phyloP scores from a whole-genome alignment of 2,329 filamentous ascomycete species.

The Elsinoe ampelina region DNA sequence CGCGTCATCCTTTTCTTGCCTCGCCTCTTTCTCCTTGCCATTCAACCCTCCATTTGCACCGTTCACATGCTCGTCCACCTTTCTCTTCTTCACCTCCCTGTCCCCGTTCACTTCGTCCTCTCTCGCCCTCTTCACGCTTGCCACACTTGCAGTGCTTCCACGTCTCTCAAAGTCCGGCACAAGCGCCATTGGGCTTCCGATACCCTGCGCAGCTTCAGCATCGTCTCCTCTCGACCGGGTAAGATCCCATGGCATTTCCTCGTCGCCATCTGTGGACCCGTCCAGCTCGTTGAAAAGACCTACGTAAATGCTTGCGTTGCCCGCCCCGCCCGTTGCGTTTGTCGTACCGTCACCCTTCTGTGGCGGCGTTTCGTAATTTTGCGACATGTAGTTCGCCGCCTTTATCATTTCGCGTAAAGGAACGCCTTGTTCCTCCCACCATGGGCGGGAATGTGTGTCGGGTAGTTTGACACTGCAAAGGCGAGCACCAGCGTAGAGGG shows the following conservation, averaged over 20 bases:
- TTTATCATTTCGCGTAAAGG: conserved; percentile 59
- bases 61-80: conserved; percentile 2
- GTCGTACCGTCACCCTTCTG: conserved; percentile 24
- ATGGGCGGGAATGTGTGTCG: conserved; percentile 67
- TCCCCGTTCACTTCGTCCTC: conserved; percentile 19
- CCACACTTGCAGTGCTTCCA: conserved; percentile 23
- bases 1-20: conserved; percentile 22
- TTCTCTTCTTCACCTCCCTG: conserved; percentile 13
- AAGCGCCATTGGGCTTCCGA: conserved; percentile 16
- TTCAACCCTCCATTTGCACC: not conserved
- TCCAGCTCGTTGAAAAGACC: conserved; percentile 28
- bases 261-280: conserved; percentile 16
- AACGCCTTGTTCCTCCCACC: conserved; percentile 77
- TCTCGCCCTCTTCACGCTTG: conserved; percentile 22
- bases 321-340: conserved; percentile 27
- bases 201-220: conserved; percentile 21
- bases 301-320: conserved; percentile 35
- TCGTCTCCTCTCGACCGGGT: conserved; percentile 28
- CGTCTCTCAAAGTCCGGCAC: conserved; percentile 14
- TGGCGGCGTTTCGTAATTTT: conserved; percentile 36
- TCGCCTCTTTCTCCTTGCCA: conserved; percentile 12
- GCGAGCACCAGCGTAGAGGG: conserved; percentile 77
- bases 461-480: conserved; percentile 63
- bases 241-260: conserved; percentile 21
- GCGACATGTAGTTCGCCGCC: conserved; percentile 68